Base-by-base conservation (phyloP, 139 green algal species). In the Chlamydomonas sphaeroides region DNA sequence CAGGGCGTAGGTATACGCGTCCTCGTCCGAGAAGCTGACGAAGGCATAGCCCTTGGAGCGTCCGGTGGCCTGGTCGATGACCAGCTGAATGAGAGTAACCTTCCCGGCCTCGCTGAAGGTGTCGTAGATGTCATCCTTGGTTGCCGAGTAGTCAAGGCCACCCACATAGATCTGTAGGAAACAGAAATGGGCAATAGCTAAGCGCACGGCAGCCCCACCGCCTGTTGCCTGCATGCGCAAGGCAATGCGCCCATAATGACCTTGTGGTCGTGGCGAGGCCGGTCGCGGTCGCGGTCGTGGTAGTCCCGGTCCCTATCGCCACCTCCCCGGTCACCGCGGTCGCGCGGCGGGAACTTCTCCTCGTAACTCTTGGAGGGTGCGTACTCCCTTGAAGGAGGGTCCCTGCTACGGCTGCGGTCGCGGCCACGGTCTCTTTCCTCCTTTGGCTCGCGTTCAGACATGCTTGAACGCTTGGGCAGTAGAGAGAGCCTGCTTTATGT, bases 111-210 rank as follows among this genome's bases (percentile, higher is more conserved):
- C 42, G 7, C 38, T 45, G 25, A 82, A 82, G 42, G 59, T 61
- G 11, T 82, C 75, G 8, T 39, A n/a, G 35, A 82, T 72, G n/a
- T 82, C 75, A 8, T 72, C 61, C 45, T 72, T 82, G 4, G 42
- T 82, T 10, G 62, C 62, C 30, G 75, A 53, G 39, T 36, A 82
- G 33, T 72, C 23, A 32, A 82, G 33, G 23, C 75, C 75, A 36
- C 75, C 75, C 20, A 82, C 75, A 20, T 82, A 82, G 35, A 82
- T 82, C 26, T 82, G n/a, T n/a, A n/a, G n/a, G n/a, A n/a, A n/a
- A n/a, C n/a, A n/a, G n/a, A n/a, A n/a, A n/a, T n/a, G n/a, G n/a
- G n/a, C n/a, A n/a, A n/a, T n/a, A n/a, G n/a, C n/a, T n/a, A n/a
- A n/a, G n/a, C n/a, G n/a, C n/a, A n/a, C n/a, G n/a, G n/a, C n/a